Base-by-base conservation (phyloP, 768 basidiomycete species). In the Lactifluus pinguis region DNA sequence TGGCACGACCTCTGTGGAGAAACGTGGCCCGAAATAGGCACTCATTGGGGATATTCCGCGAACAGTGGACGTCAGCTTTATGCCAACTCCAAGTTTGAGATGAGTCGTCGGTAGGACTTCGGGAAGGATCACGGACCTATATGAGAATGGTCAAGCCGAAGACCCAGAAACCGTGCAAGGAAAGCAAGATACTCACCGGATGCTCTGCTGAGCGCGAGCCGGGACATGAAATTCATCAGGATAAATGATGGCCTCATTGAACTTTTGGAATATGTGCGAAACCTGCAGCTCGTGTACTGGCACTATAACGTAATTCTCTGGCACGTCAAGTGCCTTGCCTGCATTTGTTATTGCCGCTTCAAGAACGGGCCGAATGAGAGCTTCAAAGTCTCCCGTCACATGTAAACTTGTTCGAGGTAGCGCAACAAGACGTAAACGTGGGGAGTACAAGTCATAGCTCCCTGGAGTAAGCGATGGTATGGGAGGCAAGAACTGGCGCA, bases 1-100 rank as follows among this genome's bases (percentile, higher is more conserved):
- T 6, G 81, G 81, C 30, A 82, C 77, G 29, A 83, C 77, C 48
- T 79, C 72, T 1, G 75, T 68, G 3, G 81, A 82, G 68, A 84
- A 84, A 19, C 80, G 76, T 2, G 81, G 81, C 1, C 81, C 81
- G 11, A 83, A 68, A 65, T 79, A 81, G 1, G 80, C 82, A 6
- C 80, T 80, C 47, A 80, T 77, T 2, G 81, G 81, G n/a, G 81
- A 83, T 48, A 84, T 82, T 1, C 81, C 81, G 60, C 83, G 79
- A 17, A 82, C 74, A 6, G 81, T 80, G 14, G 80, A 81, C 4
- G 83, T 83, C 45, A 84, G 74, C 61, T 80, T 81, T 64, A 83
- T 75, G 15, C 82, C 82, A 52, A 83, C 75, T 6, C 76, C 78
- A 1, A 83, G 73, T 63, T 84, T 84, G 53, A 84, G 76, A 4